Evolutionary conservation across 345 rosid species (phyloP), one percentile per base, ranked within the genome.

Genomic region (Gynandropsis gynandra): DNA sequence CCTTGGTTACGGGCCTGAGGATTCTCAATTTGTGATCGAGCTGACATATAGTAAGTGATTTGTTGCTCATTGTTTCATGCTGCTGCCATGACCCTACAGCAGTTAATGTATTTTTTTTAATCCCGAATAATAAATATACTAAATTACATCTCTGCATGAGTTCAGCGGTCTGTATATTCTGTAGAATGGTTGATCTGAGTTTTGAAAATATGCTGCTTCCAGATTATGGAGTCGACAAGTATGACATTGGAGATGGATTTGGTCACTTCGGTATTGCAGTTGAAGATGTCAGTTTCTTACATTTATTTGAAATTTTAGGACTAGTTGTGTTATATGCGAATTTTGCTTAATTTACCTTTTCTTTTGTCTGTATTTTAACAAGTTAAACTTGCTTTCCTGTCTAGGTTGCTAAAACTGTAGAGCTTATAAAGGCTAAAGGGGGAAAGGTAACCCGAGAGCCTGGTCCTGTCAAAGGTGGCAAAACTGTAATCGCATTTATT

Each of bases 1-100:
- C 55, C 99, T 92, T 53, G 99, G 99, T 59, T 92, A 85, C 68
- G 99, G 99, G 17, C 94, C 97, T 2, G 97, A 92, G 66, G 98
- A 92, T 71, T 82, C 88, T 37, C 89, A 92, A 64, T 92, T 92
- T 50, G 94, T 87, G 50, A 76, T 83, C 54, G 99, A 92, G 64
- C 86, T 92, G 59, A 87, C 99, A 32, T 88, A 85, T 53, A 87
- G 95, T 92, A 83, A 59, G 86, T 61, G 54, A 24, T 63, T 2
- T 62, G 16, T 46, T 13, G 47, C 32, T 36, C 38, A 32, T 37
- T 42, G 13, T 50, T 40, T 0, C 3, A 20, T 41, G 45, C 19
- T 24, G 47, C 60, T 62, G 24, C 29, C 32, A 14, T 14, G 45
- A 40, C 45, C 16, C 20, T 39, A 10, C 15, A 20, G 14, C 47